Base-by-base conservation (phyloP, 352 stramenopile species). In the Pythium rishiriense region DNA sequence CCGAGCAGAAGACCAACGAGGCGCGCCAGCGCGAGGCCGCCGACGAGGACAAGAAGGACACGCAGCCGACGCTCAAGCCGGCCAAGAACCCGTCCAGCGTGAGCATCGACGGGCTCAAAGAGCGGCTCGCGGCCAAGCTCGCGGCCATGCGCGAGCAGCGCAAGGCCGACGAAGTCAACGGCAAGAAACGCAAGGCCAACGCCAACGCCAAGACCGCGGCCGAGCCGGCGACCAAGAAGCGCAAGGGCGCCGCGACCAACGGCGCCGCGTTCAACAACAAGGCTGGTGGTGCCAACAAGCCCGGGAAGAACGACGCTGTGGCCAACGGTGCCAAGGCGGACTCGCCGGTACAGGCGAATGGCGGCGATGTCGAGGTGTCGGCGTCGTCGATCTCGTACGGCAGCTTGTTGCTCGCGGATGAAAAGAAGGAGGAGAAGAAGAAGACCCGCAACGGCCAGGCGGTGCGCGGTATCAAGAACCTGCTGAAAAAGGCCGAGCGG, bases 401-500 rank as follows among this genome's bases (percentile, higher is more conserved):
- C n/a, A 91, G 79, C 54, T 58, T 93, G 59, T 59, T 91, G 52
- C 67, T 93, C 19, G 73, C 58, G 21, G 72, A 88, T 24, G 81
- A 93, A 31, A 73, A 71, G 17, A 73, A 81, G 28, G 74, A 77
- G 56, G 66, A 78, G 48, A 74, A 77, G 55, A 77, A 74, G 12
- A 87, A 88, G 74, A 93, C 81, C 5, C 84, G 84, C 26, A 88
- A 93, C 54, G 81, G 84, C 19, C 81, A 88, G 71, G 76, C 76
- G 33, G 68, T 93, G 4, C 78, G 78, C 47, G 76, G 78, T 17
- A 90, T 93, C 64, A 78, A 91, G 70, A 93, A 93, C 62, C 41
- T 93, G 51, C 64, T 93, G 48, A 90, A 93, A 67, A 93, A 93
- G 74, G 84, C 84, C 1, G 81, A 93, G 69, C 68, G 71, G 1